These are phyloP conservation scores for Mycena pura DNA, from an alignment of 768 basidiomycete species.

Conservation along the genomic window DNA sequence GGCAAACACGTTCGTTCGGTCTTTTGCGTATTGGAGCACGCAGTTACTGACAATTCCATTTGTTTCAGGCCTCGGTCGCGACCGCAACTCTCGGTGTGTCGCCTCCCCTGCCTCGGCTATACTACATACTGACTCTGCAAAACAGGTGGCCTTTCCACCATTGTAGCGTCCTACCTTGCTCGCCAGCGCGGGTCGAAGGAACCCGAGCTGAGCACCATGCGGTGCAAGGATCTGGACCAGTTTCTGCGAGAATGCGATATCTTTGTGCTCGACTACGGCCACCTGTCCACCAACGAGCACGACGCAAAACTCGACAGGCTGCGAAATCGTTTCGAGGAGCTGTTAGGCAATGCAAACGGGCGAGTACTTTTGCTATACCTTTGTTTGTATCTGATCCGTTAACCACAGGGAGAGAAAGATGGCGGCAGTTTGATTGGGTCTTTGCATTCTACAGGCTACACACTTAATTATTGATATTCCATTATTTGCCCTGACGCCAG, in stretches of 20 bases:
- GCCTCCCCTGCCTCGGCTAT: not conserved
- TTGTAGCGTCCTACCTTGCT: slow-evolving; percentile 77
- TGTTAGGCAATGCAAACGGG: slow-evolving; percentile 47
- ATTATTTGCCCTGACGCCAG: no score
- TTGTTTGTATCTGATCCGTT: no score
- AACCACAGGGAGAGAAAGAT: no score
- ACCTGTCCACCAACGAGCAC: slow-evolving; percentile 41
- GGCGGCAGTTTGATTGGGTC: no score
- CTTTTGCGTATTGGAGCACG: not conserved
- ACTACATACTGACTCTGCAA: not conserved
- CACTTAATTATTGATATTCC: no score
- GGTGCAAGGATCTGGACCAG: slow-evolving; percentile 66
- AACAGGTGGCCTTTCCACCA: slow-evolving; percentile 67
- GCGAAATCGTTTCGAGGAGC: slow-evolving; percentile 52
- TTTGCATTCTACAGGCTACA: no score
- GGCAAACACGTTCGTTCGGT: no score
- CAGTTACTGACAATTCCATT: not conserved
- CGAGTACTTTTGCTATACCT: not conserved
- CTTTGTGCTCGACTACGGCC: slow-evolving; percentile 65
- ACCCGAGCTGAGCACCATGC: slow-evolving; percentile 65
- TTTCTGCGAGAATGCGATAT: slow-evolving; percentile 69
- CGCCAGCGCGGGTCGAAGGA: slow-evolving; percentile 73
- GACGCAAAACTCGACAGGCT: slow-evolving; percentile 45
- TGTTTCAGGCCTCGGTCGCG: slow-evolving; percentile 42
- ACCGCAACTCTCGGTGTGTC: slow-evolving; percentile 10